Percentiles rank a stretch among this genome's conserved stretches.
These are phyloP conservation scores for Steccherinum ochraceum DNA, from an alignment of 768 basidiomycete species.

Conservation along the genomic window DNA sequence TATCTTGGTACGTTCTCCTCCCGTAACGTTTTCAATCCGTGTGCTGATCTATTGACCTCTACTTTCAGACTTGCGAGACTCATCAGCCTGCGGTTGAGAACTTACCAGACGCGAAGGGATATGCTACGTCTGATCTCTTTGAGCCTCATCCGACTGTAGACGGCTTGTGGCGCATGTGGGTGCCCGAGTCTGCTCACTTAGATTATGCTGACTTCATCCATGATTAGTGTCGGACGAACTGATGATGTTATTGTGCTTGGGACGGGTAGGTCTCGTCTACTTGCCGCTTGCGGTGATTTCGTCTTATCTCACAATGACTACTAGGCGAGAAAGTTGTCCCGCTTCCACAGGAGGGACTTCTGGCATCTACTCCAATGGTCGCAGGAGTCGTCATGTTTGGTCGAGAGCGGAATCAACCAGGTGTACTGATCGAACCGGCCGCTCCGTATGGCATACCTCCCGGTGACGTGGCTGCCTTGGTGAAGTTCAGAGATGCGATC, in stretches of 20 bases:
- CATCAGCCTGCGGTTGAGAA: constrained; percentile 12
- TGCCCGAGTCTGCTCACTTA: not conserved
- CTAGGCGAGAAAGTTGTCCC: constrained; percentile 15
- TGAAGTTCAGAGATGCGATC: constrained; percentile 9
- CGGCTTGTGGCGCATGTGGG: constrained; percentile 23
- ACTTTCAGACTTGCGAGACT: constrained; percentile 13
- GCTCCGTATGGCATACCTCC: constrained; percentile 4
- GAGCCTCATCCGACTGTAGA: constrained; percentile 13
- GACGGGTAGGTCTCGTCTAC: constrained; percentile 3
- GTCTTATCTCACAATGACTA: too few species aligned
- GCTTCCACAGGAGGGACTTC: constrained; percentile 7
- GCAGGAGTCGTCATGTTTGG: constrained; percentile 16
- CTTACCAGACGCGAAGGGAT: constrained; percentile 11
- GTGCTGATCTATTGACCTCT: too few species aligned
- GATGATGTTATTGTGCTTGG: constrained; percentile 38
- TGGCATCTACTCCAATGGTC: constrained; percentile 6
- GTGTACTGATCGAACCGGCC: constrained; percentile 12
- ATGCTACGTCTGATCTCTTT: constrained; percentile 15
- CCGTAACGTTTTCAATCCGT: too few species aligned
- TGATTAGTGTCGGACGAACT: constrained; percentile 26
- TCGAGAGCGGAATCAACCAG: constrained; percentile 7
- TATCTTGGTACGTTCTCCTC: constrained; percentile 9
- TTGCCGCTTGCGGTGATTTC: too few species aligned
- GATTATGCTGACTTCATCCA: too few species aligned
- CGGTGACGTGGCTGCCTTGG: constrained; percentile 1